These are phyloP conservation scores for Yamagishiella unicocca DNA, from an alignment of 139 green algal genomes.

Conservation along the genomic window DNA sequence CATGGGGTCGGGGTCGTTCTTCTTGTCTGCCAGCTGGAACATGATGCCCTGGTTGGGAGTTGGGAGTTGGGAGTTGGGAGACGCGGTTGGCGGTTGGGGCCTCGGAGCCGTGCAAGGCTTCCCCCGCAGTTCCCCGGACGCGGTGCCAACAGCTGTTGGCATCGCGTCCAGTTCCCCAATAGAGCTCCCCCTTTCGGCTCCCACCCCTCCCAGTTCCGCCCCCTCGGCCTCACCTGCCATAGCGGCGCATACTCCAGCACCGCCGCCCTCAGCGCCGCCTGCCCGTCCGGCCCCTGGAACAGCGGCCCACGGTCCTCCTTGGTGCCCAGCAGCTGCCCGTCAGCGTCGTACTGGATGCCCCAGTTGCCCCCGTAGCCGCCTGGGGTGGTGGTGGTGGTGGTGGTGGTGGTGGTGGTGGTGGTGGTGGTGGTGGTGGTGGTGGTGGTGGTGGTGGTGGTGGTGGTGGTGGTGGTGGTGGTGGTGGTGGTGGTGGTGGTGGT, in stretches of 20 bases:
- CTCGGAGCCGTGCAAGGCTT: too few relatives aligned
- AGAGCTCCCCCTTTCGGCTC: not conserved
- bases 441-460: slow-evolving; percentile 5
- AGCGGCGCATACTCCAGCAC: slow-evolving; percentile 53
- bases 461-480: not conserved
- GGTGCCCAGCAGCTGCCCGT: not conserved
- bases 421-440: not conserved
- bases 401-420: not conserved
- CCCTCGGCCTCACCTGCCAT: slow-evolving; percentile 50
- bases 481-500: not conserved
- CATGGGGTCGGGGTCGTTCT: slow-evolving; percentile 45
- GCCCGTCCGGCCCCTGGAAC: slow-evolving; percentile 34
- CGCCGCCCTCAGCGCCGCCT: slow-evolving; percentile 23
- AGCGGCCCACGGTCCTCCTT: slow-evolving; percentile 34
- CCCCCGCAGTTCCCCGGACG: too few relatives aligned
- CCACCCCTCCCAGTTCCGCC: not conserved
- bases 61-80: too few relatives aligned
- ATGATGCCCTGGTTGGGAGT: not conserved
- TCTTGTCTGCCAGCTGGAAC: slow-evolving; percentile 41
- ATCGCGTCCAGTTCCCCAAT: too few relatives aligned
- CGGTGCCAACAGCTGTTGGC: too few relatives aligned
- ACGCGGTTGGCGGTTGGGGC: too few relatives aligned
- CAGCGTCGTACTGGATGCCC: slow-evolving; percentile 40
- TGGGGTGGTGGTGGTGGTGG: not conserved
- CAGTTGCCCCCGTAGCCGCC: slow-evolving; percentile 44